Evolutionary conservation across 371 early-diverging fungal genomes (phyloP).

Genomic region (Mucor circinelloides): DNA sequence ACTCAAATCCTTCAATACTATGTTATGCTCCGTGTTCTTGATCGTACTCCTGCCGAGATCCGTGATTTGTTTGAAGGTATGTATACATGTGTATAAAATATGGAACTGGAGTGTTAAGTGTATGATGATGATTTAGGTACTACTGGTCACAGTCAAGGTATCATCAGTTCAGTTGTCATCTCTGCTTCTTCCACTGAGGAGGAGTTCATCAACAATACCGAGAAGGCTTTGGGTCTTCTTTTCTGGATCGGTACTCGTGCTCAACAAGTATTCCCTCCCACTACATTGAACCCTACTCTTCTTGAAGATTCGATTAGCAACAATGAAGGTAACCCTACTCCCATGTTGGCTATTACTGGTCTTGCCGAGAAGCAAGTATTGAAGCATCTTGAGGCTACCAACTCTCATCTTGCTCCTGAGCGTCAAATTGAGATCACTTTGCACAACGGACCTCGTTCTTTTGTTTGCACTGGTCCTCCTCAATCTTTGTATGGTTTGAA

Average conservation of each 20-base stretch:
- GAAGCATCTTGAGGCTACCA: slow-evolving; percentile 83
- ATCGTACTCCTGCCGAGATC: slow-evolving; percentile 48
- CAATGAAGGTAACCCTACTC: slow-evolving; percentile 93
- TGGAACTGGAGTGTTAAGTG: not conserved
- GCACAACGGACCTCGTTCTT: slow-evolving; percentile 85
- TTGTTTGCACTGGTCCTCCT: slow-evolving; percentile 86
- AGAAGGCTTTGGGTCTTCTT: slow-evolving; percentile 86
- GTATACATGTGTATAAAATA: not conserved
- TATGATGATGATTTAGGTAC: slow-evolving; percentile 55
- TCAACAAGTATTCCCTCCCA: slow-evolving; percentile 85
- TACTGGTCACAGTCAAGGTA: slow-evolving; percentile 95
- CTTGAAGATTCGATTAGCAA: slow-evolving; percentile 86
- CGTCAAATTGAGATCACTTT: slow-evolving; percentile 83
- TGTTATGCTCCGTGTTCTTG: slow-evolving; percentile 69
- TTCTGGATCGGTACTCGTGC: slow-evolving; percentile 93
- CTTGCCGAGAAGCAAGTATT: slow-evolving; percentile 76
- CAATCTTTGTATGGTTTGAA: slow-evolving; percentile 91
- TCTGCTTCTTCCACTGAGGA: slow-evolving; percentile 82
- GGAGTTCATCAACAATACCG: slow-evolving; percentile 78
- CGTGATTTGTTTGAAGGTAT: slow-evolving; percentile 53
- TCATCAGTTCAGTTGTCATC: slow-evolving; percentile 90
- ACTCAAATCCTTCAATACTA: slow-evolving; percentile 86
- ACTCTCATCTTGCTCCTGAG: slow-evolving; percentile 81
- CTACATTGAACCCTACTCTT: slow-evolving; percentile 86
- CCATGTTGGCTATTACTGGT: slow-evolving; percentile 88